Evolutionary conservation across 176 grass and related monocot genomes (phyloP), one percentile per base, ranked within the genome.

Genomic region (Oryza nivara): DNA sequence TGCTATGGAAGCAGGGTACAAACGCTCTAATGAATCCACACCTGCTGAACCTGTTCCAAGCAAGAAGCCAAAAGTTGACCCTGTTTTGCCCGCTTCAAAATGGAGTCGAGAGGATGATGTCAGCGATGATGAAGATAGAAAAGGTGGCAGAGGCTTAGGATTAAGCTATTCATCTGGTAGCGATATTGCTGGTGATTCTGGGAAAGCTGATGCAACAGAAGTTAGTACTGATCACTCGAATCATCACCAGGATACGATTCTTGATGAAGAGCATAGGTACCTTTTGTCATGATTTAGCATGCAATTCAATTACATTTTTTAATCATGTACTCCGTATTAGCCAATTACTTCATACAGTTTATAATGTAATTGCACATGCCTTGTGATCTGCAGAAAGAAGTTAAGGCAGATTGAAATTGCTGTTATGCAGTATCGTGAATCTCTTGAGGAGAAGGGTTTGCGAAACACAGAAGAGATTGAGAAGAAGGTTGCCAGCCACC

Each of bases 131-230:
- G 96, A 87, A 76, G 96, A 92, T 73, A 91, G 80, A 78, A 92
- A 79, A 83, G 81, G 75, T 47, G 86, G 88, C 19, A 75, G 69
- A 73, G 90, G 73, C 74, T 83, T 95, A 87, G 89, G 95, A 80
- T 88, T 97, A 87, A 89, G 93, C 81, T 97, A 97, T 95, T 97
- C 95, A 88, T 97, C 95, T 64, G 92, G 76, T 90, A 96, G 93
- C n/a, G 97, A 99, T 86, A 79, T 71, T 88, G 90, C 80, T 47
- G 86, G 72, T 80, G 84, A 94, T 81, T 51, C 74, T 82, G 85
- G 48, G 78, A 95, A 94, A 66, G 66, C 38, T 12, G 81, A 79
- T 82, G 87, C 61, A 23, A 34, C 79, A 89, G 89, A 94, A 83
- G 61, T 82, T 43, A 83, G 65, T 67, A 75, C 76, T 38, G 77